Conservation (phyloP, 2,329 filamentous ascomycete species). For the Monosporascus sp. region DNA sequence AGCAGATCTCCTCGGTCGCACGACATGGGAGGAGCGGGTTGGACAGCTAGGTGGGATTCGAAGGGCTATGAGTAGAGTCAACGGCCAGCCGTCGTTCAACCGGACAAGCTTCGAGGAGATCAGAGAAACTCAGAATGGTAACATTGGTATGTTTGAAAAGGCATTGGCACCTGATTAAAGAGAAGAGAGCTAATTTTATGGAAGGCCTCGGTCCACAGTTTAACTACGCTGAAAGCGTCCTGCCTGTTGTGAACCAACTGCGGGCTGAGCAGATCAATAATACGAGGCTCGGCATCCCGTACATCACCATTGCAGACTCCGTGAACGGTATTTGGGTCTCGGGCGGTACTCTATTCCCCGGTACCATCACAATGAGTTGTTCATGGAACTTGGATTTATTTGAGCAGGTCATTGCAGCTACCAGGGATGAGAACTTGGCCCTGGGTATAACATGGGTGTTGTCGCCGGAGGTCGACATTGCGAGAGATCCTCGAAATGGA, state of each 20-base stretch:
- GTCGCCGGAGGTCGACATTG: constrained; percentile 27
- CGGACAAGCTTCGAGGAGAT: constrained; percentile 7
- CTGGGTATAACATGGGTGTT: constrained; percentile 29
- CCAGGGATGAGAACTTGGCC: constrained; percentile 27
- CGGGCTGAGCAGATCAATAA: constrained; percentile 15
- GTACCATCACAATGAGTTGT: constrained; percentile 23
- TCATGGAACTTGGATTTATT: constrained; percentile 27
- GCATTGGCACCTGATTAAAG: neutral
- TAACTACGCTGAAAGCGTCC: constrained; percentile 22
- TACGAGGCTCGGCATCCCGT: constrained; percentile 16
- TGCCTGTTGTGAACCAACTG: constrained; percentile 21
- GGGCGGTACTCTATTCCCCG: constrained; percentile 27
- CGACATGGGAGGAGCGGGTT: constrained; percentile 13
- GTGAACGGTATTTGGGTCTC: constrained; percentile 26
- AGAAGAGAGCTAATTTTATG: too few species aligned
- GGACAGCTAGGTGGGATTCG: constrained; percentile 13
- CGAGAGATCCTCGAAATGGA: constrained; percentile 26
- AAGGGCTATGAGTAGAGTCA: constrained; percentile 1
- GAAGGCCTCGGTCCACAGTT: constrained; percentile 23
- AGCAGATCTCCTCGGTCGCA: constrained; percentile 9
- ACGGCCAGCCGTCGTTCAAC: constrained; percentile 6
- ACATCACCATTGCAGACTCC: constrained; percentile 22
- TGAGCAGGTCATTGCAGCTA: constrained; percentile 19
- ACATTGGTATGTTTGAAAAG: constrained; percentile 5
- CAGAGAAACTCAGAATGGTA: constrained; percentile 7